Evolutionary conservation across 1,284 basidiomycete genomes (phyloP).

Genomic region (Abortiporus biennis): DNA sequence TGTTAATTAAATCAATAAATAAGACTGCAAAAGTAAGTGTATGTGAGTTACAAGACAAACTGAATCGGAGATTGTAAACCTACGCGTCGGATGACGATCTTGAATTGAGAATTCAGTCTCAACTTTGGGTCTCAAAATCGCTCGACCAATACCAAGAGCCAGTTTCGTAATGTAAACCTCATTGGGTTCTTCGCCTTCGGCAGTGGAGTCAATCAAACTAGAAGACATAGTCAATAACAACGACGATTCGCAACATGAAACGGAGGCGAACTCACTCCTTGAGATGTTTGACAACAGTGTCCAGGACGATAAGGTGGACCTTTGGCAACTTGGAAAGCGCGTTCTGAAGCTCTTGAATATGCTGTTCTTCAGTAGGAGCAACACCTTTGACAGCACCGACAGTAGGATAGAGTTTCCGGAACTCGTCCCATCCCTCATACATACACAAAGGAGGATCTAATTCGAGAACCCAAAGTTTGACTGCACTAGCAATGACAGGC

Average conservation of each 20-base stretch:
- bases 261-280: conserved; percentile 47
- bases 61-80: conserved; percentile 21
- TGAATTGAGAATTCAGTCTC: conserved; percentile 83
- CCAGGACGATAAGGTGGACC: conserved; percentile 79
- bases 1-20: conserved; percentile 79
- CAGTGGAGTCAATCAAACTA: conserved; percentile 67
- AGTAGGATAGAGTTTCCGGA: conserved; percentile 77
- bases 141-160: conserved; percentile 84
- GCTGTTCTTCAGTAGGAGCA: conserved; percentile 47
- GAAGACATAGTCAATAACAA: background rate
- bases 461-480: conserved; percentile 86
- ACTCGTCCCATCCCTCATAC: conserved; percentile 88
- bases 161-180: conserved; percentile 83
- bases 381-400: conserved; percentile 60
- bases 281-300: conserved; percentile 76
- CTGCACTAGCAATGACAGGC: conserved; percentile 76
- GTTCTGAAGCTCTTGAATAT: conserved; percentile 60
- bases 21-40: conserved; percentile 43
- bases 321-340: conserved; percentile 73
- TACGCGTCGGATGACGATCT: conserved; percentile 77
- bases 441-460: conserved; percentile 78
- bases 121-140: conserved; percentile 74
- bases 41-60: background rate
- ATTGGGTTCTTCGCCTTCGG: conserved; percentile 52
- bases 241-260: background rate